A percentile compares a stretch with the other conserved stretches of the same genome.
These are phyloP conservation scores for Hypomyces rosellus DNA, from an alignment of 2,329 filamentous ascomycete genomes.

Conservation along the genomic window DNA sequence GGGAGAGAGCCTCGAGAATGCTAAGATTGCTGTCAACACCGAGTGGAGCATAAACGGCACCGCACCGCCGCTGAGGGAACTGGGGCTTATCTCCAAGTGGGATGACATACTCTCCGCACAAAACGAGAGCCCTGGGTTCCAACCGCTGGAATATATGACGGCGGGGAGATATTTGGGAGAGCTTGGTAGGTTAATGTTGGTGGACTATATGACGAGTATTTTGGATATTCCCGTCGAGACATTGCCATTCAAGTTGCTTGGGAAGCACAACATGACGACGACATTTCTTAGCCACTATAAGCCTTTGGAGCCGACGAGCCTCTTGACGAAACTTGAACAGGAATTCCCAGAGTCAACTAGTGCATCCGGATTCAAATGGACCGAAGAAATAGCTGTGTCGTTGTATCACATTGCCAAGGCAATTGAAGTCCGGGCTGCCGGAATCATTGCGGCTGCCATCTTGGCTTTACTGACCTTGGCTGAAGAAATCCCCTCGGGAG, in stretches of 20 bases:
- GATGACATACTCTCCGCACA: conserved; percentile 60
- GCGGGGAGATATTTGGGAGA: conserved; percentile 73
- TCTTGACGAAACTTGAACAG: conserved; percentile 40
- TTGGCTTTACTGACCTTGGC: conserved; percentile 64
- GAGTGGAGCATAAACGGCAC: conserved; percentile 79
- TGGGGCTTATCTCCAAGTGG: conserved; percentile 63
- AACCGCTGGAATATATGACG: conserved; percentile 81
- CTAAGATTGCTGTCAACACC: conserved; percentile 72
- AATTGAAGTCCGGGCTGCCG: conserved; percentile 66
- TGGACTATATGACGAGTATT: conserved; percentile 53
- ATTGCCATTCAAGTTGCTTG: conserved; percentile 50
- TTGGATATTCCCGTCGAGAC: conserved; percentile 33
- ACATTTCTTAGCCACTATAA: conserved; percentile 66
- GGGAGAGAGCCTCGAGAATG: conserved; percentile 39
- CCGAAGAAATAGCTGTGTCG: conserved; percentile 47
- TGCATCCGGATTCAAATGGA: conserved; percentile 54
- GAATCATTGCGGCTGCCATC: conserved; percentile 65
- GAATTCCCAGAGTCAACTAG: conserved; percentile 47
- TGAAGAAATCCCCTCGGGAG: conserved; percentile 50
- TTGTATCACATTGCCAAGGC: conserved; percentile 63
- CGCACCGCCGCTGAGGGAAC: conserved; percentile 56
- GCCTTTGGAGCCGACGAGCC: conserved; percentile 40
- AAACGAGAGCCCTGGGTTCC: conserved; percentile 67
- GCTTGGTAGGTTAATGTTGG: conserved; percentile 62
- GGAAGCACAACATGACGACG: conserved; percentile 60